Evolutionary conservation across 768 basidiomycete species (phyloP), one percentile per base, ranked within the genome.

Genomic region (Boletellus ananiceps): DNA sequence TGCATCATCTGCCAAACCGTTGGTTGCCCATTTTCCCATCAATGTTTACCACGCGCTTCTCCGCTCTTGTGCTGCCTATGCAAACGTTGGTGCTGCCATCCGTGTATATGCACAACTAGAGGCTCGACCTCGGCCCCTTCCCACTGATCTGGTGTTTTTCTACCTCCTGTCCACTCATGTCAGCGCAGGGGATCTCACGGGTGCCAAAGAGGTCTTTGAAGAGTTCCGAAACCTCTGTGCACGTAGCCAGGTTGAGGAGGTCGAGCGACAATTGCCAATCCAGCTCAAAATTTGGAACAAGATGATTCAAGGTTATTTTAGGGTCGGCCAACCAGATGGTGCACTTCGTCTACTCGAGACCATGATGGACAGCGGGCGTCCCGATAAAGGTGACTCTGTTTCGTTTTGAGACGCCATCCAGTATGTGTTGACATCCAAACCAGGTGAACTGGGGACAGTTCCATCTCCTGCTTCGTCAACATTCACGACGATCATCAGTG

Each of bases 281-380:
- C 74, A 77, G 44, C 68, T 84, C 39, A 62, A 71, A 34, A 70
- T 84, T 2, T 92, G 81, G 81, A 87, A 88, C 56, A 72, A 77
- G 57, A 89, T 91, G 84, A 81, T 93, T 32, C 74, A 81, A 41
- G 76, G 82, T 0, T 84, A 88, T 65, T 84, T 93, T 72, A 74
- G 71, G 34, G 76, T 72, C 34, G 82, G 82, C 1, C 68, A 81
- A 44, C 75, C 85, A 0, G 80, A 79, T 18, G 78, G 76, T 39
- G 91, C 83, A 8, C 59, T 92, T 9, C 79, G 65, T 19, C 65
- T 93, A 2, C 69, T 93, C 36, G 82, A 86, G 47, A 67, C 75
- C 53, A 91, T 93, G 86, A 69, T 92, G 65, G 73, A 78, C 48
- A 69, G 77, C 1, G 62, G 55, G 5, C 51, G 46, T 29, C 35